Base-by-base conservation (phyloP, 2,329 filamentous ascomycete species). In the Fusarium sublunatum region DNA sequence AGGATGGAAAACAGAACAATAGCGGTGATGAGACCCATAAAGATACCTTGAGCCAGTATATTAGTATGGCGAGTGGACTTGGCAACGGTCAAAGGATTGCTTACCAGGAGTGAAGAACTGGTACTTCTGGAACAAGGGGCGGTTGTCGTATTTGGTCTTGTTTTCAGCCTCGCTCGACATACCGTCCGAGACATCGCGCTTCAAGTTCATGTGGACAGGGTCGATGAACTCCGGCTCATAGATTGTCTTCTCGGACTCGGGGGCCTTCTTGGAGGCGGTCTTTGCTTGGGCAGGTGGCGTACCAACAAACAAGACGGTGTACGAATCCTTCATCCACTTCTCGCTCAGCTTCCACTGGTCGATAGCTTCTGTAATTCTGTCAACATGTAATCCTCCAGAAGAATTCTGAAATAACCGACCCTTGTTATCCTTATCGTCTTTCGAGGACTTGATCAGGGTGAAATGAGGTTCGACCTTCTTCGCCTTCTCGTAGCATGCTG, bases 41-140 rank as follows among this genome's bases (percentile, higher is more conserved):
- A 98, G 64, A 98, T 87, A 53, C 91, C 93, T 95, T 46, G 44
- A 8, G 5, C 38, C 1, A 15, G 11, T n/a, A 39, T n/a, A 43
- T 68, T 49, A 70, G 58, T 29, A 38, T 12, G 12, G 7, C 13
- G 7, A 12, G 10, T 35, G 13, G 6, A 12, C 10, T 9, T 40
- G 4, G 12, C 2, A 26, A n/a, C 13, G 2, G n/a, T 31, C 15
- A 4, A 28, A 31, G 19, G 2, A 10, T 36, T 25, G 15, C 65
- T 58, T 79, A 94, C 92, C 92, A 71, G 93, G 92, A 10, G 90
- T 94, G 68, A 99, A 90, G 80, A 93, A 98, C 75, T 97, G 91
- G 76, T 99, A 99, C 76, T 91, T 93, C 78, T 96, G 91, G 71
- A 99, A 98, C 39, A 96, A 77, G 5, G 86, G 82, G 28, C 82